phyloP scores from a whole-genome alignment of 768 basidiomycete species.

The Auricularia sp. region DNA sequence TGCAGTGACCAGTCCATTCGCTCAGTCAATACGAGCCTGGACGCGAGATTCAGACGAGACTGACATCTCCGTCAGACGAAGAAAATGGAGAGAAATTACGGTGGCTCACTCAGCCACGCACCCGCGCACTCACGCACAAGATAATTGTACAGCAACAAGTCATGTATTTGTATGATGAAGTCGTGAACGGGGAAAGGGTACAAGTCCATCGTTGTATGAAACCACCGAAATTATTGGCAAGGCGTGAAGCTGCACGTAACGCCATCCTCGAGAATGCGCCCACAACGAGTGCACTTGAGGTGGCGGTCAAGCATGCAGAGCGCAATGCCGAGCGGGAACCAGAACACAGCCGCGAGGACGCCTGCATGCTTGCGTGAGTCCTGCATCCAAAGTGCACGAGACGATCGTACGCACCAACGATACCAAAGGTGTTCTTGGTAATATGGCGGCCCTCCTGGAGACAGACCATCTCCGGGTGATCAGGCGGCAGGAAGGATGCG shows the following conservation, averaged over 20 bases:
- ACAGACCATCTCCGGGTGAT: conserved; percentile 78
- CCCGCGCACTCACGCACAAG: no score
- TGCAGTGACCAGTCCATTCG: no score
- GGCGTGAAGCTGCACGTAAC: conserved; percentile 6
- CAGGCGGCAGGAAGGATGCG: conserved; percentile 58
- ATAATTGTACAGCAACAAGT: no score
- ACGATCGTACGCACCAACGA: conserved; percentile 44
- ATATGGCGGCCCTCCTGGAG: conserved; percentile 63
- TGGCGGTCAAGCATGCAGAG: conserved; percentile 66
- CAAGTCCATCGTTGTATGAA: no score
- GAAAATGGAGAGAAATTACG: no score
- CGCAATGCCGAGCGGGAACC: conserved; percentile 79
- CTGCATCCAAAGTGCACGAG: background rate
- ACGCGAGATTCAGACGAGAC: no score
- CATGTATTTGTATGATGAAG: no score
- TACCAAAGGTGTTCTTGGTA: conserved; percentile 50
- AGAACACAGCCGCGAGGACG: conserved; percentile 69
- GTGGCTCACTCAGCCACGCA: no score
- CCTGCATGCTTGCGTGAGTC: conserved; percentile 30
- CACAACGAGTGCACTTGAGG: conserved; percentile 52
- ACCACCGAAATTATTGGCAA: no score
- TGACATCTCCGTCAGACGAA: no score
- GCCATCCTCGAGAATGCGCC: conserved; percentile 28
- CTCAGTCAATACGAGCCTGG: no score
- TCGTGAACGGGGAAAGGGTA: no score